These are phyloP conservation scores for Helichrysum umbraculigerum DNA, from an alignment of 129 eudicot species.

Conservation along the genomic window DNA sequence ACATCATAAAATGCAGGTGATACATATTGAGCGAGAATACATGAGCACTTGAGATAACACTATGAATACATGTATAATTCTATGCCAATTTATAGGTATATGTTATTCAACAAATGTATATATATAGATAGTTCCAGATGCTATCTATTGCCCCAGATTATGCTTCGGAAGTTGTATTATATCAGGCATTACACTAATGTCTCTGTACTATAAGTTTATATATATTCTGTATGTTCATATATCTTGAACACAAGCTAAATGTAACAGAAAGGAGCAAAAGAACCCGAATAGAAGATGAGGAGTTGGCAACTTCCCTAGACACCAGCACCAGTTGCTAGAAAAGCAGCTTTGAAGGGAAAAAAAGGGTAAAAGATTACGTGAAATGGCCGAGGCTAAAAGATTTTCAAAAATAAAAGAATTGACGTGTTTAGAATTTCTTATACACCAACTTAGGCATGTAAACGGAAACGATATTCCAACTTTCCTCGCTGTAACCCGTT, in stretches of 20 bases:
- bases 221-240: not conserved
- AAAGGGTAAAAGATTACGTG: too few species aligned
- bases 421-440: slow-evolving; percentile 57
- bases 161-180: slow-evolving; percentile 66
- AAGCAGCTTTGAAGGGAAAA: too few species aligned
- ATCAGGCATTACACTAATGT: slow-evolving; percentile 51
- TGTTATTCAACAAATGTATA: too few species aligned
- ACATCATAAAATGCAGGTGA: too few species aligned
- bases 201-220: not conserved
- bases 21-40: too few species aligned
- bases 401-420: slow-evolving; percentile 48
- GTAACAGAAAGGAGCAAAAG: slow-evolving; percentile 71
- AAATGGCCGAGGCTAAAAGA: too few species aligned
- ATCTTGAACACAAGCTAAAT: not conserved
- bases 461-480: slow-evolving; percentile 10
- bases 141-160: too few species aligned
- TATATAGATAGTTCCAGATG: too few species aligned
- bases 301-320: slow-evolving; percentile 97
- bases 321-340: slow-evolving; percentile 40
- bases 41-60: too few species aligned
- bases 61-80: too few species aligned
- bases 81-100: too few species aligned
- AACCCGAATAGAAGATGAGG: slow-evolving; percentile 76
- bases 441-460: slow-evolving; percentile 39
- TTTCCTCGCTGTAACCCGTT: too few species aligned